Percentiles rank a stretch among this genome's conserved stretches.
phyloP scores from a whole-genome alignment of 2,329 filamentous ascomycete genomes.

The Colletotrichum sublineola region DNA sequence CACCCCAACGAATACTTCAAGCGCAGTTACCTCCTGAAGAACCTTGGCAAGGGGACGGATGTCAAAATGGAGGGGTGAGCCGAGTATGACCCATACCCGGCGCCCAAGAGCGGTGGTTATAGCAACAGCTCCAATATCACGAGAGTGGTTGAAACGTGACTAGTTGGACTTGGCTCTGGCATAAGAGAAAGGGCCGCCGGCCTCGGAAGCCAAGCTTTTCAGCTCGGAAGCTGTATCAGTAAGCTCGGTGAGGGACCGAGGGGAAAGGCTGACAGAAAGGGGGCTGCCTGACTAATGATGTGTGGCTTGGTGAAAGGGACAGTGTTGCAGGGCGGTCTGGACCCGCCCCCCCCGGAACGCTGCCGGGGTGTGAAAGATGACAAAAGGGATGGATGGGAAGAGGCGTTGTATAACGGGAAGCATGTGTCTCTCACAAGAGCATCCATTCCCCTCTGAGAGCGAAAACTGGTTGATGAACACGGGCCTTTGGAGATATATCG shows the following conservation, averaged over 20 bases:
- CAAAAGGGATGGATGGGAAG: not conserved
- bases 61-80: slow-evolving; percentile 69
- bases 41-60: slow-evolving; percentile 71
- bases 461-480: slow-evolving; percentile 4
- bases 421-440: slow-evolving; percentile 9
- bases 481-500: slow-evolving; percentile 17
- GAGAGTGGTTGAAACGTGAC: not conserved
- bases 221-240: not conserved
- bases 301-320: slow-evolving; percentile 27
- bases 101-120: not conserved
- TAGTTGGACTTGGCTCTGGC: not conserved
- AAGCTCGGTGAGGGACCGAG: slow-evolving; percentile 8
- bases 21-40: slow-evolving; percentile 89
- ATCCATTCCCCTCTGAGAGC: not conserved
- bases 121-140: not conserved
- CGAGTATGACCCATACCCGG: not conserved
- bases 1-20: slow-evolving; percentile 99
- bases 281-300: slow-evolving; percentile 30
- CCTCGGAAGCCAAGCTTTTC: slow-evolving; percentile 11
- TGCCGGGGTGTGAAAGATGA: not conserved
- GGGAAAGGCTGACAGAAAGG: not conserved
- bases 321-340: slow-evolving; percentile 36
- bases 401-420: slow-evolving; percentile 24
- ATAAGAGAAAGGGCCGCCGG: not conserved
- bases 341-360: not conserved